Evolutionary conservation across 2,329 filamentous ascomycete genomes (phyloP).

Genomic region (Plectosphaerella plurivora): DNA sequence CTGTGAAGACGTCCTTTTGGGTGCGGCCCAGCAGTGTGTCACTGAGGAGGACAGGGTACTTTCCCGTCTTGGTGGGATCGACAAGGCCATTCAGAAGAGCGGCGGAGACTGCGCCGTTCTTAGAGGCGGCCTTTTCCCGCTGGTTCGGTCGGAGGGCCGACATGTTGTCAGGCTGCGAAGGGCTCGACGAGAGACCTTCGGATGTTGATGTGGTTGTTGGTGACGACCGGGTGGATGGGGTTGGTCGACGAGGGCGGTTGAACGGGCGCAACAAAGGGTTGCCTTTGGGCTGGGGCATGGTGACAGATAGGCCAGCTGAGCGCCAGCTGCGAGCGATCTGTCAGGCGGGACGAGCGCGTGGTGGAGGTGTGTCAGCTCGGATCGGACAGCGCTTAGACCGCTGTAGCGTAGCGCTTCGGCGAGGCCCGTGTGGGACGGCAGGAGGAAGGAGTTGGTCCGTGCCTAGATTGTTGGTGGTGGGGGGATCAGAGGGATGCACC

Average conservation of each 20-base stretch:
- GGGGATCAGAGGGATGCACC: no score
- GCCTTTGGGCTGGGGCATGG: neutral
- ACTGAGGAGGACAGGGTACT: constrained; percentile 61
- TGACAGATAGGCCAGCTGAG: neutral
- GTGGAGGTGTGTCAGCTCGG: no score
- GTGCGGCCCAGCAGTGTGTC: constrained; percentile 54
- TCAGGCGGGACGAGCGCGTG: no score
- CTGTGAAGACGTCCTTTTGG: constrained; percentile 55
- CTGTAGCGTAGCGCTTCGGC: no score
- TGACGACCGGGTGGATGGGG: neutral
- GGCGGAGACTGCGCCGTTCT: constrained; percentile 1
- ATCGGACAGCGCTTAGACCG: no score
- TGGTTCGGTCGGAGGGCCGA: constrained; percentile 14
- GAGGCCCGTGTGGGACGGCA: no score
- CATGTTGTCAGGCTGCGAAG: constrained; percentile 4
- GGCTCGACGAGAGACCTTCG: neutral
- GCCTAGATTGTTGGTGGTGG: no score
- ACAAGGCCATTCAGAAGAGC: constrained; percentile 31
- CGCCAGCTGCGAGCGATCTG: no score
- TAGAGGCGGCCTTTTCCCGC: constrained; percentile 11
- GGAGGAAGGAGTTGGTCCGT: no score
- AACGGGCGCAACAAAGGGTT: neutral
- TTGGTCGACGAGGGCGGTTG: neutral
- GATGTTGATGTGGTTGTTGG: neutral
- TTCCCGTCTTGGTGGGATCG: constrained; percentile 56